A percentile compares a stretch with the other conserved stretches of the same genome.
Evolutionary conservation across 2,329 filamentous ascomycete genomes (phyloP).

Genomic region (Pseudogymnoascus sp.): DNA sequence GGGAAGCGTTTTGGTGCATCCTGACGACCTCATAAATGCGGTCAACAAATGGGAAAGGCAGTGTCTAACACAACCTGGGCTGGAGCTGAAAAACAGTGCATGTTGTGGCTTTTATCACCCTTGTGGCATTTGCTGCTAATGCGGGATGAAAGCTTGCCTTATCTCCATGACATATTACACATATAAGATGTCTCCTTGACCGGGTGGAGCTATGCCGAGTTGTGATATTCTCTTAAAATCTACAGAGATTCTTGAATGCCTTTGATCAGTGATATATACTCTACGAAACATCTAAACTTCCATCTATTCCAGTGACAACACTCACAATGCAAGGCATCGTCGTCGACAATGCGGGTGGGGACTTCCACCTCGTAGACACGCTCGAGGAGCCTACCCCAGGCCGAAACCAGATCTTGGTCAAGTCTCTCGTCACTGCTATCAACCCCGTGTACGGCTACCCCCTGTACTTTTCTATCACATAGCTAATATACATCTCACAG

Average conservation of each 20-base stretch:
- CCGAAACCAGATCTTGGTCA: slow-evolving; percentile 33
- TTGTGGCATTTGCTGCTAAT: neutral
- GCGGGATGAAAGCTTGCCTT: neutral
- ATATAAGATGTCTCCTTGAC: neutral
- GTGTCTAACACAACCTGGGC: neutral
- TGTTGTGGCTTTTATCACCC: neutral
- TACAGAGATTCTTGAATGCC: neutral
- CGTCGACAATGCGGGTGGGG: slow-evolving; percentile 19
- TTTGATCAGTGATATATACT: neutral
- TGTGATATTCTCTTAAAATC: neutral
- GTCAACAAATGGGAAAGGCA: neutral
- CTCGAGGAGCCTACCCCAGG: slow-evolving; percentile 28
- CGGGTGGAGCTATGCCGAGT: neutral
- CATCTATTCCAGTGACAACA: neutral
- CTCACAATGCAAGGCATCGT: slow-evolving; percentile 26
- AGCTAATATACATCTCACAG: slow-evolving; percentile 19
- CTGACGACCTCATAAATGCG: neutral
- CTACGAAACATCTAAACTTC: neutral
- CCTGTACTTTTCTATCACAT: neutral
- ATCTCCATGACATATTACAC: neutral
- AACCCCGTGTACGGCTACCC: slow-evolving; percentile 33
- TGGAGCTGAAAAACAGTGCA: neutral
- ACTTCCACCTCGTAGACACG: slow-evolving; percentile 20
- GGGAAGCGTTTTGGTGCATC: neutral
- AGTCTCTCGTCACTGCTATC: slow-evolving; percentile 32